Evolutionary conservation across 257 asterid genomes (phyloP), one percentile per base, ranked within the genome.

Genomic region (Jacaranda copaia): DNA sequence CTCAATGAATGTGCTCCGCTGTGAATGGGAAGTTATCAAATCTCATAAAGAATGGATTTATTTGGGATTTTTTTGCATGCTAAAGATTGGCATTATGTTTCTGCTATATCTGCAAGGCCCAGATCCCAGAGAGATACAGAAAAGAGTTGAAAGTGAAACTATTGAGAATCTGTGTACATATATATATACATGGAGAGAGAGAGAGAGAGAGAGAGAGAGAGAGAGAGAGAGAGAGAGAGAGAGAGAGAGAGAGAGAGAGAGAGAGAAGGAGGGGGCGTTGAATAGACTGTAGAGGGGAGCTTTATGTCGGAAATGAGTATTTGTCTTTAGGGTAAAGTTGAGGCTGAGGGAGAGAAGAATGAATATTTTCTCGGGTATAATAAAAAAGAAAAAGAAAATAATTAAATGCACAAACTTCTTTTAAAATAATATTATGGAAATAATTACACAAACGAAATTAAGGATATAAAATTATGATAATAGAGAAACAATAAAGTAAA

Each of bases 271-370:
- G 75, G 76, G 78, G 81, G 16, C 62, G 77, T 68, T 75, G 78
- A 74, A 72, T 80, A 78, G 85, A 86, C 83, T 85, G 84, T 49
- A 15, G 76, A 85, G 70, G 55, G 51, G 82, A 78, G 89, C 81
- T 84, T 87, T 91, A 89, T 77, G 88, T 85, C 84, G 87, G 65
- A 82, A 76, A 83, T 76, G 72, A 66, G 77, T 81, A 78, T 79
- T 73, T 83, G 81, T 86, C 92, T 83, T 84, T 89, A 88, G 92
- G 88, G 93, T 83, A 86, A 86, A 82, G 84, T 79, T 40, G 82
- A 83, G 87, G 68, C 65, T 70, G 75, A 80, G 73, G 78, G 49
- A 69, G 84, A 75, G 83, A 63, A 52, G 81, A 70, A 40, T 12
- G 72, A 25, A 25, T 76, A 38, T 38, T 52, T 77, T 81, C 39